Base-by-base conservation (phyloP, 495 filamentous ascomycete genomes). In the Xylaria acuta region DNA sequence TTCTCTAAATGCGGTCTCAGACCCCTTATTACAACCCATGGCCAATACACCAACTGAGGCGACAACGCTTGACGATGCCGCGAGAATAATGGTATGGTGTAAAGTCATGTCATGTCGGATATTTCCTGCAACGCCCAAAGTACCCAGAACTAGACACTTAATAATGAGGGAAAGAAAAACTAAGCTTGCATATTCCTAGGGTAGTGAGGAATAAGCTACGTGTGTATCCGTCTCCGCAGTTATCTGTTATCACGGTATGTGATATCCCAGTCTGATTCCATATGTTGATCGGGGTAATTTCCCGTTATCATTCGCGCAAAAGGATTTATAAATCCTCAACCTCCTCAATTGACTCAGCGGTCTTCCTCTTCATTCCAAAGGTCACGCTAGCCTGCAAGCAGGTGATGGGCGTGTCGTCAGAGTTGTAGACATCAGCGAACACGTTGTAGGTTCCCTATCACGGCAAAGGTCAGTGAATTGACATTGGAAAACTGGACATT, bases 371-470 rank as follows among this genome's bases (percentile, higher is more conserved):
- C 54, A 72, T 75, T 20, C 83, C 81, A 76, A 94, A 94, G 5
- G 75, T 68, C 56, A 95, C 87, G 0, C 79, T 82, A 9, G 93
- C 94, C 60, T 89, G 88, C 70, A 99, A 83, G 81, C 96, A 99
- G 66, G 94, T 95, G 71, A 99, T 91, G 75, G 88, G 88, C 60
- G 87, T 81, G 45, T 86, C 82, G 63, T 95, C 90, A 32, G 82
- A 82, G 73, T 86, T 92, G 79, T 88, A 91, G 63, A 95, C 97
- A 80, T 99, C 92, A 56, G 95, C 96, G 18, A 88, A 80, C 51
- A 98, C 96, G 38, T 87, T 91, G 86, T 98, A 99, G 77, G 88
- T 93, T 79, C 96, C 96, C 95, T 97, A 74, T 14, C 27, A 53
- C 7, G 16, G 27, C 56, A 64, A 78, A 16, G 72, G 45, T 54